Evolutionary conservation across 2,329 filamentous ascomycete genomes (phyloP), one percentile per base, ranked within the genome.

Genomic region (Xylariaceae sp.): DNA sequence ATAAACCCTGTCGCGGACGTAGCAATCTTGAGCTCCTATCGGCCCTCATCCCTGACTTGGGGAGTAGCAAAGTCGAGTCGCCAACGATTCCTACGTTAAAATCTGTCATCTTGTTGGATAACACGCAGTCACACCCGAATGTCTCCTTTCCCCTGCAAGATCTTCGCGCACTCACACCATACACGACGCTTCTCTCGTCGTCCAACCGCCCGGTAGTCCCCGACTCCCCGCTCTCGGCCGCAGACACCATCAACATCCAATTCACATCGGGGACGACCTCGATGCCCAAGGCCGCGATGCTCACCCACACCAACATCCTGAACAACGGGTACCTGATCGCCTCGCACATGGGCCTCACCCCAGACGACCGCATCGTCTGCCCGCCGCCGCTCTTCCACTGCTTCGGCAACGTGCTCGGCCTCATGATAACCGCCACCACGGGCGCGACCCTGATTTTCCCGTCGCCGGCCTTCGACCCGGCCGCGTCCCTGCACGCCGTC

Each of bases 231-330:
- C 77, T 88, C 1, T 63, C 78, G 16, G 79, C 86, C 0, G 72
- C 83, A 58, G 93, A 98, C 48, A 86, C 89, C 2, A 88, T 96
- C 63, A 98, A 97, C 70, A 96, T 98, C 62, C 93, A 98, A 73
- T 98, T 98, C 77, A 99, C 95, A 0, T 93, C 89, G 0, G 95
- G 93, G n/a, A 98, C 95, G 0, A 98, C 95, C 0, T 90, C 90
- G 0, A 80, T 84, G 67, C 93, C 93, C 20, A 98, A 98, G 75
- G 95, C 95, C 0, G 93, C 93, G 1, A 96, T 92, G 77, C 82
- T 99, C 29, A 88, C 85, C 0, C 93, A 98, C 75, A 82, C 81
- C 2, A 88, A 83, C n/a, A 93, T 98, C 61, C 80, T 99, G 59
- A 99, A 98, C 75, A 98, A 98, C 70, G 95, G 93, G 29, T 81